Percentiles rank a stretch among this genome's conserved stretches.
Evolutionary conservation across 1,139 yeast genomes (phyloP).

Genomic region (Yamadazyma siamensis): DNA sequence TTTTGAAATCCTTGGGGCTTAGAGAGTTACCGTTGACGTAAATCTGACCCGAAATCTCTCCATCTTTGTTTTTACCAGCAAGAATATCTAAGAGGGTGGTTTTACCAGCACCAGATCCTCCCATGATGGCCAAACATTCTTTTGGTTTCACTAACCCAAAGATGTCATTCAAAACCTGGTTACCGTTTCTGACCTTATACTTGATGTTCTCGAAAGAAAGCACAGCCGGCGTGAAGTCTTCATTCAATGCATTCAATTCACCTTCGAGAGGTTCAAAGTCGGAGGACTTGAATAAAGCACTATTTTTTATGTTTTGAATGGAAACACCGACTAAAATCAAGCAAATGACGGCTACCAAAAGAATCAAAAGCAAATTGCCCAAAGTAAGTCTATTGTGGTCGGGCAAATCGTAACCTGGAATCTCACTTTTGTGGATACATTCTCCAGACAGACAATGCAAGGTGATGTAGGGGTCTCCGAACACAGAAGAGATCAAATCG

Average conservation of each 20-base stretch:
- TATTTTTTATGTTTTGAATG: slow-evolving; percentile 52
- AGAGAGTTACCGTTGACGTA: slow-evolving; percentile 67
- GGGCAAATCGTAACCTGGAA: slow-evolving; percentile 84
- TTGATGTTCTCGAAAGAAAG: slow-evolving; percentile 71
- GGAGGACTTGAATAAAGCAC: slow-evolving; percentile 55
- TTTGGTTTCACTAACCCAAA: slow-evolving; percentile 83
- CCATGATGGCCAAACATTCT: slow-evolving; percentile 93
- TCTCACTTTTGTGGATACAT: slow-evolving; percentile 86
- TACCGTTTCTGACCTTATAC: slow-evolving; percentile 55
- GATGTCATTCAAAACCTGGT: slow-evolving; percentile 52
- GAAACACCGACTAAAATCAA: slow-evolving; percentile 36
- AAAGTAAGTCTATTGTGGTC: slow-evolving; percentile 49
- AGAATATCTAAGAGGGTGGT: slow-evolving; percentile 87
- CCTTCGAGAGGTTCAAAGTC: slow-evolving; percentile 26
- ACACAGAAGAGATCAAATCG: slow-evolving; percentile 80
- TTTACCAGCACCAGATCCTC: slow-evolving; percentile 98
- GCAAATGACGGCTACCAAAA: slow-evolving; percentile 46
- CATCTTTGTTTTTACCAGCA: slow-evolving; percentile 84
- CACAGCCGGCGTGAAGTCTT: slow-evolving; percentile 69
- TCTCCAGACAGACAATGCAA: slow-evolving; percentile 81
- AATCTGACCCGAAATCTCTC: slow-evolving; percentile 60
- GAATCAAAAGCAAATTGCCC: slow-evolving; percentile 48
- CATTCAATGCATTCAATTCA: slow-evolving; percentile 41
- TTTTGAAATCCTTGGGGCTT: slow-evolving; percentile 45
- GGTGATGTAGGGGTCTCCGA: slow-evolving; percentile 89